These are phyloP conservation scores for Coix lacrymajobi DNA, from an alignment of 176 grass and related monocot genomes.

Conservation along the genomic window DNA sequence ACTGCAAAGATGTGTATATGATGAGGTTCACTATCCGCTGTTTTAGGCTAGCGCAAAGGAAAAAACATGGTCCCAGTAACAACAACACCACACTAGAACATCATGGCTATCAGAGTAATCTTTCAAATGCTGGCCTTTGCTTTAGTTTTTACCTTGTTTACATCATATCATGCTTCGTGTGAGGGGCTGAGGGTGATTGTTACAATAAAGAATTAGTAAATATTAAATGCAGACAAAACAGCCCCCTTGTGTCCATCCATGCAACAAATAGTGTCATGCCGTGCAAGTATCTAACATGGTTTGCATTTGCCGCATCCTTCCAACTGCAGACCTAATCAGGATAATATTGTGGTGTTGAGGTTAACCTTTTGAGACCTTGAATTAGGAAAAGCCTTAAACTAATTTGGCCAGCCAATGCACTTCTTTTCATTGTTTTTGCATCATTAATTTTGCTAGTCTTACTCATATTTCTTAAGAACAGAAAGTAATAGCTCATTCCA, in stretches of 20 bases:
- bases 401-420: neutral
- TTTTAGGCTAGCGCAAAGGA: too few relatives aligned
- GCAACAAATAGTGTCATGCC: neutral
- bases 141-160: neutral
- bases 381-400: neutral
- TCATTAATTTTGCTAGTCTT: constrained; percentile 7
- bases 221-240: neutral
- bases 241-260: neutral
- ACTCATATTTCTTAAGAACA: constrained; percentile 24
- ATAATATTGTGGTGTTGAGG: neutral
- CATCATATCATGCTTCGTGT: neutral
- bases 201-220: neutral
- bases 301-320: neutral
- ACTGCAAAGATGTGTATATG: neutral
- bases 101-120: neutral
- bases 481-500: constrained; percentile 37
- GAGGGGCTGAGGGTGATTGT: neutral
- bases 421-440: neutral
- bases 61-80: neutral
- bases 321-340: neutral
- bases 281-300: neutral
- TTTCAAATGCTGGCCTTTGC: too few relatives aligned
- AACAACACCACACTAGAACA: neutral
- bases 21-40: too few relatives aligned
- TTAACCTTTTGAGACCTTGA: neutral